Evolutionary conservation across 331 rosid species (phyloP).

Genomic region (Ulmus americana): DNA sequence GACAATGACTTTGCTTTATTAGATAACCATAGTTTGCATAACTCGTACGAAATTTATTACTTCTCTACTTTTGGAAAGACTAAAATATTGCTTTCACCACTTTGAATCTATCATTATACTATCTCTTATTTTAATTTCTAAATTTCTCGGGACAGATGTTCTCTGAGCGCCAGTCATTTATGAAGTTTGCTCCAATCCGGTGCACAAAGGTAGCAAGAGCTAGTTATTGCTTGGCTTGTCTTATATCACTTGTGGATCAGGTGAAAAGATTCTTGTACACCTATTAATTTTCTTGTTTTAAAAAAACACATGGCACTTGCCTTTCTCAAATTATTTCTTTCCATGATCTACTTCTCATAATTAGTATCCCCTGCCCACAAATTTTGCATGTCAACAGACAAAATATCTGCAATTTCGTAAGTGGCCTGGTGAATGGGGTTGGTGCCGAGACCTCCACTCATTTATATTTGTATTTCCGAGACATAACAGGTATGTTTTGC

Average conservation of each 20-base stretch:
- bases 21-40: no score
- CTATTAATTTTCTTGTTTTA: background rate
- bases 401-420: slow-evolving; percentile 60
- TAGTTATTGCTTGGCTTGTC: slow-evolving; percentile 72
- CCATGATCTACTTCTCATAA: background rate
- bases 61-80: no score
- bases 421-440: slow-evolving; percentile 96
- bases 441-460: slow-evolving; percentile 93
- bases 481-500: slow-evolving; percentile 70
- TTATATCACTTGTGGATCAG: slow-evolving; percentile 89
- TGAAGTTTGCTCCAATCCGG: slow-evolving; percentile 47
- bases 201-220: slow-evolving; percentile 49
- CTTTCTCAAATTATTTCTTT: background rate
- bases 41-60: no score
- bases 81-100: background rate
- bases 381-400: slow-evolving; percentile 39
- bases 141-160: slow-evolving; percentile 49
- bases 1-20: no score
- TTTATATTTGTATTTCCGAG: slow-evolving; percentile 76
- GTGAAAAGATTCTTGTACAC: slow-evolving; percentile 34
- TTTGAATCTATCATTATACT: background rate
- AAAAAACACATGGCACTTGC: background rate
- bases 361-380: background rate
- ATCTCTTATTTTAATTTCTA: slow-evolving; percentile 21
- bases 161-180: slow-evolving; percentile 39